phyloP scores from a whole-genome alignment of 352 stramenopile genomes.

The Phytophthora idaei region DNA sequence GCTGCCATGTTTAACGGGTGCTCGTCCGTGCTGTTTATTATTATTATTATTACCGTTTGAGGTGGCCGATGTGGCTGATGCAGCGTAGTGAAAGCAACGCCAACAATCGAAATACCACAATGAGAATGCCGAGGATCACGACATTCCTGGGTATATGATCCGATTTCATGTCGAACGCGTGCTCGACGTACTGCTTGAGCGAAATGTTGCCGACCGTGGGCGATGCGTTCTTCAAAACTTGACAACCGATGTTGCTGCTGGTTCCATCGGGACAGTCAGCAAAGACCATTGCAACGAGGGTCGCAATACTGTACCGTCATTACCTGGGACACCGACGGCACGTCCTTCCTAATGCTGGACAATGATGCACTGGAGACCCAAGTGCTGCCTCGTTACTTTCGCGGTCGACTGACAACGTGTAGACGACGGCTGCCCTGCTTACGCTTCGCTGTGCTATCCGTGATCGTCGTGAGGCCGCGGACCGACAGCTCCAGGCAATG shows the following conservation, averaged over 20 bases:
- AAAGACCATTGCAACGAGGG: slow-evolving; percentile 67
- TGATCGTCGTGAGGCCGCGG: background rate
- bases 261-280: slow-evolving; percentile 37
- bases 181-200: slow-evolving; percentile 49
- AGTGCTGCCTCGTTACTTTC: slow-evolving; percentile 74
- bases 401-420: slow-evolving; percentile 35
- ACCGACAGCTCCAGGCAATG: background rate
- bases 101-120: slow-evolving; percentile 48
- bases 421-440: slow-evolving; percentile 1
- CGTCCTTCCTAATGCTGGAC: slow-evolving; percentile 63
- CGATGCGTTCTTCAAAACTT: slow-evolving; percentile 32
- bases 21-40: too few relatives aligned
- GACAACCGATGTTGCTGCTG: slow-evolving; percentile 28
- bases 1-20: too few relatives aligned
- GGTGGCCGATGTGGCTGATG: slow-evolving; percentile 58
- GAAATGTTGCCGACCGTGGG: slow-evolving; percentile 36
- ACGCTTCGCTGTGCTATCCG: background rate
- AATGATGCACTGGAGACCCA: slow-evolving; percentile 45
- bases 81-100: slow-evolving; percentile 53
- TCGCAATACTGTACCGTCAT: slow-evolving; percentile 83
- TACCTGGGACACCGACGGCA: slow-evolving; percentile 56
- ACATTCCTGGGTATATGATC: slow-evolving; percentile 38
- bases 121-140: slow-evolving; percentile 41
- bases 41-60: slow-evolving; percentile 39
- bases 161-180: slow-evolving; percentile 41